Evolutionary conservation across 1,139 yeast species (phyloP), one percentile per base, ranked within the genome.

Genomic region (Pichia sp.): DNA sequence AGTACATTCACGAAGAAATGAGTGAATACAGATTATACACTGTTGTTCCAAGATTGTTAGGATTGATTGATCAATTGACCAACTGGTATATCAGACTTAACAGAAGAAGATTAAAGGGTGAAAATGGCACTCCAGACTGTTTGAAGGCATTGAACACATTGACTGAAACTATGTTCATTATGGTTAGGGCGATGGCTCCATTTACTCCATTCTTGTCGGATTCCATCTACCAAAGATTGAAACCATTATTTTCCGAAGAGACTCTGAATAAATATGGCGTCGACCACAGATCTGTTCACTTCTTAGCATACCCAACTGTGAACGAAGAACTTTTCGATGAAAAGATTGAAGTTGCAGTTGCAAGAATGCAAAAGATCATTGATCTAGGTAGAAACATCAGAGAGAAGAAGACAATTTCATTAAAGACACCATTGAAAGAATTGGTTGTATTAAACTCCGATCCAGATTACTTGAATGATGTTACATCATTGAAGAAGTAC

Each of bases 61-160:
- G 81, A 57, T 87, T 93, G 71, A 88, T 95, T 71, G 99, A 93
- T 67, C 91, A 89, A 68, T 82, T 95, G 73, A 95, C 99, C 63
- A 95, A 95, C 77, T 93, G 99, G 99, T 95, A 95, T 78, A 95
- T 95, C 71, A 86, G 99, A 73, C 87, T 95, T 74, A 93, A 95
- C 78, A 92, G 99, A 78, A 84, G 92, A 76, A 93, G 99, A 78
- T 81, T 95, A 67, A 95, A 95, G 85, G 98, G 99, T 69, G 91
- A 85, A 67, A 86, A 81, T 56, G 97, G 95, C 60, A 74, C 81
- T 53, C 86, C 84, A 52, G 99, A 95, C 69, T 87, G 97, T 64
- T 73, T 83, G 63, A 80, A 80, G 68, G 97, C 96, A 51, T 81
- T 95, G 69, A 93, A 93, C 74, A 88, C 97, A 24, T 78, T 95